These are phyloP conservation scores for Actinomucor elegans DNA, from an alignment of 371 early-diverging fungal species.

Conservation along the genomic window DNA sequence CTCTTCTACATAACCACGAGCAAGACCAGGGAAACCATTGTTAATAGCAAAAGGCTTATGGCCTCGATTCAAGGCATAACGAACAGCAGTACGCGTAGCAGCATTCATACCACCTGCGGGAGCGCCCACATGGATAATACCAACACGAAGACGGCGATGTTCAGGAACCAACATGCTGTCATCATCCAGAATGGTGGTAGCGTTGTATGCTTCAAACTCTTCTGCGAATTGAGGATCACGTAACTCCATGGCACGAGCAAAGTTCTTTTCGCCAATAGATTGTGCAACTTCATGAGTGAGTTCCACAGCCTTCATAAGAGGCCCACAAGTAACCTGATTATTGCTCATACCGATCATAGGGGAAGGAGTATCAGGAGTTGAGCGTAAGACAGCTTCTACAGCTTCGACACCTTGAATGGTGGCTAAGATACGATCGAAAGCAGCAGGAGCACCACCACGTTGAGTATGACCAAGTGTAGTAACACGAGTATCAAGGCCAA, in stretches of 20 bases:
- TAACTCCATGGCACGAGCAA: slow-evolving; percentile 87
- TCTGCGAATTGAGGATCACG: slow-evolving; percentile 88
- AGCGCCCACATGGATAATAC: slow-evolving; percentile 93
- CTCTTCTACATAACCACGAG: slow-evolving; percentile 75
- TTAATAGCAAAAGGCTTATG: slow-evolving; percentile 83
- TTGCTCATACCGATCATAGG: slow-evolving; percentile 91
- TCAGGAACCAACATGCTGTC: slow-evolving; percentile 27
- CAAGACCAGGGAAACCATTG: slow-evolving; percentile 95
- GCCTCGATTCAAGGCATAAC: slow-evolving; percentile 84
- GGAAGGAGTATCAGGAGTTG: slow-evolving; percentile 84
- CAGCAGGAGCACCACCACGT: slow-evolving; percentile 96
- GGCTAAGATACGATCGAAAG: slow-evolving; percentile 92
- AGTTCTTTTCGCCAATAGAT: slow-evolving; percentile 82
- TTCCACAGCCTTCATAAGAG: slow-evolving; percentile 92
- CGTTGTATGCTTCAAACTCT: slow-evolving; percentile 63
- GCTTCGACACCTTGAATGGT: slow-evolving; percentile 96
- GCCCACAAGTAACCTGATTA: slow-evolving; percentile 80
- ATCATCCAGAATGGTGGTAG: slow-evolving; percentile 47
- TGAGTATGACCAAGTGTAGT: slow-evolving; percentile 98
- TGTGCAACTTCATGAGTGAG: slow-evolving; percentile 90
- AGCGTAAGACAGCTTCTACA: slow-evolving; percentile 87
- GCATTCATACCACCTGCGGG: slow-evolving; percentile 99
- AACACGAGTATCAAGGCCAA: slow-evolving; percentile 91
- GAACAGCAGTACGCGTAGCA: slow-evolving; percentile 89
- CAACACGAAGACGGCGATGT: slow-evolving; percentile 76